These are phyloP conservation scores for Calonectria hawksworthii DNA, from an alignment of 2,329 filamentous ascomycete species.

Conservation along the genomic window DNA sequence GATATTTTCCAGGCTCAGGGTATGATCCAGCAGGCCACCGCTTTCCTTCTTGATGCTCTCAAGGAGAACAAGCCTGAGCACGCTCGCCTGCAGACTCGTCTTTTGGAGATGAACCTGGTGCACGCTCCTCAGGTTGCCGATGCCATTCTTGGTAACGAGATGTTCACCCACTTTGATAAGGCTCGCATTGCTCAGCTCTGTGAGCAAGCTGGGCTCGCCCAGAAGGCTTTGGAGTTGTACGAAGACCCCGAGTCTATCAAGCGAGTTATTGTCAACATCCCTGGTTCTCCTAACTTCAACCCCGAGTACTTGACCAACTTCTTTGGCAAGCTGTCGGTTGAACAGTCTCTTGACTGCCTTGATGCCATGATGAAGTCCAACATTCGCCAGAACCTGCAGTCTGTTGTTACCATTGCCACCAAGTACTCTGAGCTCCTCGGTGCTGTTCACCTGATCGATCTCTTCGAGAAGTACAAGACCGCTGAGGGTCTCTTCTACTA, in stretches of 20 bases:
- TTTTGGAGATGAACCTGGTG: conserved; percentile 97
- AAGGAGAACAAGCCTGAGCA: conserved; percentile 97
- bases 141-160: conserved; percentile 96
- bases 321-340: conserved; percentile 94
- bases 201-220: conserved; percentile 89
- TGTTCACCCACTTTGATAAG: conserved; percentile 98
- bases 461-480: conserved; percentile 98
- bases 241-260: conserved; percentile 92
- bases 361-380: conserved; percentile 97
- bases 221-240: conserved; percentile 93
- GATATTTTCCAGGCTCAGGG: conserved; percentile 99
- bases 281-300: conserved; percentile 86
- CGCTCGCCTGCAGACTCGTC: conserved; percentile 90
- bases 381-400: conserved; percentile 96
- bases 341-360: conserved; percentile 93
- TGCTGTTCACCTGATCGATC: conserved; percentile 87
- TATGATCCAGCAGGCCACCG: conserved; percentile 97
- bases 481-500: conserved; percentile 98
- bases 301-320: conserved; percentile 92
- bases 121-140: conserved; percentile 98
- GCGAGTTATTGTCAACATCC: conserved; percentile 87
- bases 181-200: conserved; percentile 89
- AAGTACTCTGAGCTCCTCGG: conserved; percentile 98
- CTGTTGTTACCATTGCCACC: conserved; percentile 94
- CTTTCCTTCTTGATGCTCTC: conserved; percentile 96